Evolutionary conservation across 768 basidiomycete genomes (phyloP).

Genomic region (Chalciporus piperatus): DNA sequence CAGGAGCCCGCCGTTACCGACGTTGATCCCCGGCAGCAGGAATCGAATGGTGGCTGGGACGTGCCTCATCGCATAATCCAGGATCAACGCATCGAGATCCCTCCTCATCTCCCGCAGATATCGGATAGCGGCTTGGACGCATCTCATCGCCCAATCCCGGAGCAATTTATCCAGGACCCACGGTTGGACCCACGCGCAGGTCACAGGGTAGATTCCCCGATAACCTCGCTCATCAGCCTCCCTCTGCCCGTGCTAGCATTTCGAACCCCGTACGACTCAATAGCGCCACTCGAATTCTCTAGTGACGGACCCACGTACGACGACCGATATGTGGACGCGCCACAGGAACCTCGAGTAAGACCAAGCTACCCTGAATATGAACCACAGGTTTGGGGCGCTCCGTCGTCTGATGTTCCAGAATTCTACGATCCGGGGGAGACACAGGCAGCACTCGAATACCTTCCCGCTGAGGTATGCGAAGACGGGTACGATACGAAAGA

Average conservation of each 20-base stretch:
- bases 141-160: background rate
- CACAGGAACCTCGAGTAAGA: background rate
- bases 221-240: constrained; percentile 3
- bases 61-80: background rate
- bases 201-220: background rate
- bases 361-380: background rate
- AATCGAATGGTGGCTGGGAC: background rate
- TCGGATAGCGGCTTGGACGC: background rate
- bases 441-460: constrained; percentile 3
- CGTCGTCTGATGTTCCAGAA: background rate
- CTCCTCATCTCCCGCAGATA: background rate
- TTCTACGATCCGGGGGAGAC: background rate
- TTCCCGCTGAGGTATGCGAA: background rate
- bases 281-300: constrained; percentile 8
- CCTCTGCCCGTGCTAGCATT: constrained; percentile 5
- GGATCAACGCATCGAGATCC: background rate
- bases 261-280: constrained; percentile 9
- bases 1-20: background rate
- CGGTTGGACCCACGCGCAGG: background rate
- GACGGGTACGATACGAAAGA: background rate
- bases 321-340: background rate
- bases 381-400: background rate
- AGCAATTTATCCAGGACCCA: background rate
- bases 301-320: constrained; percentile 11
- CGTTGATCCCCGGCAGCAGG: background rate